Conservation (phyloP, 2,329 filamentous ascomycete species). For the Thielaviopsis punctulata region DNA sequence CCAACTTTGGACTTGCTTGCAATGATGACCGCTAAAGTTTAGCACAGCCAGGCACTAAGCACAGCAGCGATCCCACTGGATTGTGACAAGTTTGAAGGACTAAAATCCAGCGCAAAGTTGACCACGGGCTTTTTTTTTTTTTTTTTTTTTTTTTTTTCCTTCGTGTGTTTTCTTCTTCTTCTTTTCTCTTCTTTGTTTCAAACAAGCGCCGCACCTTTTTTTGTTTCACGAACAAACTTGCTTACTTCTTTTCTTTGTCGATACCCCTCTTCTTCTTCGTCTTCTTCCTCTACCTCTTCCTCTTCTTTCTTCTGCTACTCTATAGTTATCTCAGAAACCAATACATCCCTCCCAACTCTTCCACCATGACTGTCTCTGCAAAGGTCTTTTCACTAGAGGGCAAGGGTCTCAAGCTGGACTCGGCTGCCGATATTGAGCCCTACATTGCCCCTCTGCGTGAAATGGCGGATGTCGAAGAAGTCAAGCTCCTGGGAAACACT, state of each 20-base stretch:
- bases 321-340: background rate
- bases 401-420: conserved; percentile 83
- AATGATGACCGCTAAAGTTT: too few species aligned
- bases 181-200: background rate
- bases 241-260: conserved; percentile 1
- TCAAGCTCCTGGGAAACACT: conserved; percentile 80
- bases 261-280: background rate
- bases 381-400: conserved; percentile 83
- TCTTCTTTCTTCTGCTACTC: background rate
- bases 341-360: background rate
- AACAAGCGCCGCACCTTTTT: background rate
- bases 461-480: conserved; percentile 63
- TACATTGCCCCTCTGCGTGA: conserved; percentile 61
- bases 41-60: too few species aligned
- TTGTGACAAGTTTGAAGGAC: conserved; percentile 1
- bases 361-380: conserved; percentile 28
- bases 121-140: background rate
- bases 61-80: too few species aligned
- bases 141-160: background rate
- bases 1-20: too few species aligned
- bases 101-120: too few species aligned
- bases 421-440: conserved; percentile 67
- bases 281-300: background rate
- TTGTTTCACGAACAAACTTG: background rate
- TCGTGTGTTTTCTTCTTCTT: background rate